Percentiles rank a stretch among this genome's conserved stretches.
phyloP scores from a whole-genome alignment of 2,329 filamentous ascomycete species.

The Beauveria rudraprayagi region DNA sequence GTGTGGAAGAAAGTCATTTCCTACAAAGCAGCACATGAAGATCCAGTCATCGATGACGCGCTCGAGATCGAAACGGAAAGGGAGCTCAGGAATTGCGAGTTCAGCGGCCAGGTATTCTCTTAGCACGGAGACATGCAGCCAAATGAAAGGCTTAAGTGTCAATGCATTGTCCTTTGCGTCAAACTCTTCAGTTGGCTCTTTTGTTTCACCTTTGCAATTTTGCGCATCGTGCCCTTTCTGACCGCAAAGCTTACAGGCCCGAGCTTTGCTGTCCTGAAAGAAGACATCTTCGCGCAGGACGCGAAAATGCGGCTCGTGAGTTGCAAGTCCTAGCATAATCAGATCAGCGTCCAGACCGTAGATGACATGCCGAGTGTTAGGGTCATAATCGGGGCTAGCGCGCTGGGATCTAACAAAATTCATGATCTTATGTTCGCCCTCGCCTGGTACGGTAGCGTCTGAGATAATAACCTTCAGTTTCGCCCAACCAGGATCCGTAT shows the following conservation, averaged over 20 bases:
- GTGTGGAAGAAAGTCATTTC: slow-evolving; percentile 96
- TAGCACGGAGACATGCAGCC: slow-evolving; percentile 87
- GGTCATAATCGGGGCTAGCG: slow-evolving; percentile 81
- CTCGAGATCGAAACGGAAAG: slow-evolving; percentile 88
- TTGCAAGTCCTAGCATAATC: slow-evolving; percentile 96
- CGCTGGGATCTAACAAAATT: slow-evolving; percentile 92
- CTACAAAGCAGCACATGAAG: slow-evolving; percentile 98
- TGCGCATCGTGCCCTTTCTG: slow-evolving; percentile 86
- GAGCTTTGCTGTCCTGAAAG: slow-evolving; percentile 74
- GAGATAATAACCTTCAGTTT: slow-evolving; percentile 97
- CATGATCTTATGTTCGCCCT: slow-evolving; percentile 99
- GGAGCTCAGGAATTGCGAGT: slow-evolving; percentile 71
- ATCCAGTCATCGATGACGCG: slow-evolving; percentile 96
- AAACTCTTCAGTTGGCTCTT: slow-evolving; percentile 69
- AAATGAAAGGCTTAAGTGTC: slow-evolving; percentile 87
- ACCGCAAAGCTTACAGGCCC: slow-evolving; percentile 80
- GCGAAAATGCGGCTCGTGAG: slow-evolving; percentile 94
- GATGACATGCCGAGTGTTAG: slow-evolving; percentile 95
- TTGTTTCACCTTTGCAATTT: slow-evolving; percentile 72
- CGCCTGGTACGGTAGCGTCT: slow-evolving; percentile 92
- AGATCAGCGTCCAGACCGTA: slow-evolving; percentile 96
- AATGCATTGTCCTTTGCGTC: slow-evolving; percentile 70
- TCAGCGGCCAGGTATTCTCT: slow-evolving; percentile 91
- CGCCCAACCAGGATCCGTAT: slow-evolving; percentile 92
- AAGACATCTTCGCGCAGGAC: slow-evolving; percentile 97